Evolutionary conservation across 306 rosid species (phyloP).

Genomic region (Alnus glutinosa): DNA sequence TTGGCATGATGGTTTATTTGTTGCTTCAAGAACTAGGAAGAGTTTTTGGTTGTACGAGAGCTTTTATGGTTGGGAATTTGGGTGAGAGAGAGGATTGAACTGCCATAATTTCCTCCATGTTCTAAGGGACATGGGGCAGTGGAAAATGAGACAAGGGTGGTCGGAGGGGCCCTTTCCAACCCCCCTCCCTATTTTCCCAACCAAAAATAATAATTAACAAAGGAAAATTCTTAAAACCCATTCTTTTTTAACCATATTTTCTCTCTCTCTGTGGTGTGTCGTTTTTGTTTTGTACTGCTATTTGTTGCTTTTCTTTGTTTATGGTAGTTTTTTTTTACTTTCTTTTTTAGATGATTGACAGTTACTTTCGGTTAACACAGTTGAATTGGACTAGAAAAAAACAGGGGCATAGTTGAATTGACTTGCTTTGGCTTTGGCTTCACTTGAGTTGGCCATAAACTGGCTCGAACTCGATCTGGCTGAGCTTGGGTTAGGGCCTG

Average conservation of each 20-base stretch:
- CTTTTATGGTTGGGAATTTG: constrained; percentile 34
- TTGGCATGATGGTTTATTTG: constrained; percentile 31
- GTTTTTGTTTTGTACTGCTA: background rate
- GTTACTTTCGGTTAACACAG: constrained; percentile 36
- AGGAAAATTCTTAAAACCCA: background rate
- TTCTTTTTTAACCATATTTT: background rate
- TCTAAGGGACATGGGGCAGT: constrained; percentile 72
- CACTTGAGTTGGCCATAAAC: constrained; percentile 14
- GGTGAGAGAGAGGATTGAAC: constrained; percentile 30
- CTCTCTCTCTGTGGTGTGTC: too few species aligned
- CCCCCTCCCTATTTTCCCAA: background rate
- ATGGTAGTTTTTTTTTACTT: constrained; percentile 3
- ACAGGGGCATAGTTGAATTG: background rate
- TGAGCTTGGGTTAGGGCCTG: constrained; percentile 20
- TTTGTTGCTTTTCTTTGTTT: constrained; percentile 20
- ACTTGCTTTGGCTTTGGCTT: constrained; percentile 15
- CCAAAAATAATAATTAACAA: constrained; percentile 21
- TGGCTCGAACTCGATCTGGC: constrained; percentile 8
- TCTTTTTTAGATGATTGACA: constrained; percentile 13
- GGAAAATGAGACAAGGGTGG: constrained; percentile 67
- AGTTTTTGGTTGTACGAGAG: constrained; percentile 32
- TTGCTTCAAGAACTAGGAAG: constrained; percentile 50
- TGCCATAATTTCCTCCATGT: constrained; percentile 97
- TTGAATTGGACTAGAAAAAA: too few species aligned
- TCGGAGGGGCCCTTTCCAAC: constrained; percentile 59